Conservation (phyloP, 2,329 filamentous ascomycete genomes). For the Didymella glomerata region DNA sequence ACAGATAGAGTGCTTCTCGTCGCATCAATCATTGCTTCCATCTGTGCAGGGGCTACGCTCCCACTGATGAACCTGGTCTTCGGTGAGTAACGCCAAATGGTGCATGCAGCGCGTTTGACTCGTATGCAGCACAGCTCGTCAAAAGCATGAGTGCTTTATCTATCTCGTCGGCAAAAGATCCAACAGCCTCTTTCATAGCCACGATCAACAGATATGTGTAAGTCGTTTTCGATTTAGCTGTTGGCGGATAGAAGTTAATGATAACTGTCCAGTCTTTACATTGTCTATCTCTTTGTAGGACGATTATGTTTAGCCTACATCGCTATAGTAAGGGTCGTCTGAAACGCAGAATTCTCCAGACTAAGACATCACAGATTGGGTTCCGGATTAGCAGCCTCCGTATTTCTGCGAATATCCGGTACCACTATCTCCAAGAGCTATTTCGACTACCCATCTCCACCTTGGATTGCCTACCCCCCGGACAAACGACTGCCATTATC, state of each 20-base stretch:
- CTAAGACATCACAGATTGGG: conserved; percentile 30
- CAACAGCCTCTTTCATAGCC: conserved; percentile 20
- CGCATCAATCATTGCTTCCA: conserved; percentile 29
- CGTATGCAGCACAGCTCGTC: conserved; percentile 24
- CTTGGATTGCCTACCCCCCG: conserved; percentile 39
- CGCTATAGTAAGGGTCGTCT: conserved; percentile 56
- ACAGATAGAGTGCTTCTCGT: conserved; percentile 27
- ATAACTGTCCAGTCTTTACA: conserved; percentile 47
- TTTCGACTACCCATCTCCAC: conserved; percentile 37
- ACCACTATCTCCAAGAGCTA: conserved; percentile 35
- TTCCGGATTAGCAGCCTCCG: conserved; percentile 38
- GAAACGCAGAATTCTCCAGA: not conserved
- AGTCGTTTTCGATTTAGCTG: not conserved
- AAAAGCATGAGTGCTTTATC: conserved; percentile 24
- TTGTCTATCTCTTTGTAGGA: conserved; percentile 66
- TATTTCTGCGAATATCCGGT: conserved; percentile 39
- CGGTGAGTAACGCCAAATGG: conserved; percentile 50
- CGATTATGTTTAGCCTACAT: conserved; percentile 64
- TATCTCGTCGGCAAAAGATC: conserved; percentile 8
- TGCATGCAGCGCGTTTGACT: not conserved
- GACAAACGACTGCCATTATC: conserved; percentile 40
- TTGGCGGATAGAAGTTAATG: not conserved
- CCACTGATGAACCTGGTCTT: conserved; percentile 68
- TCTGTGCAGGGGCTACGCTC: conserved; percentile 42
- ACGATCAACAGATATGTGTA: conserved; percentile 34